These are phyloP conservation scores for Ajuga reptans DNA, from an alignment of 305 asterid species.

Conservation along the genomic window DNA sequence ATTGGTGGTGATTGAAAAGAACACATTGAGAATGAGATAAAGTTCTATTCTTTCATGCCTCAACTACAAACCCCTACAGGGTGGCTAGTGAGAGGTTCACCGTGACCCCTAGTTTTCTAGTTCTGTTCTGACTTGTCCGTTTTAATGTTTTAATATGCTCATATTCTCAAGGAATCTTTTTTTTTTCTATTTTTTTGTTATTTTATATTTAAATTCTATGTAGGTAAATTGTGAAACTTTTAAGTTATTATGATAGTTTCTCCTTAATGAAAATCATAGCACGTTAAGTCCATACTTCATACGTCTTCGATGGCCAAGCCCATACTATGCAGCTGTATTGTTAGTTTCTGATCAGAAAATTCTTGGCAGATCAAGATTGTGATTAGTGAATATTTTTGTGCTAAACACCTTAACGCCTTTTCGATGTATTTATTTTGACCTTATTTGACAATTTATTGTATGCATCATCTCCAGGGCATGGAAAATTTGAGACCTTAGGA, in stretches of 20 bases:
- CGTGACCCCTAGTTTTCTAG: neutral
- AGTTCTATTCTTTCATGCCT: neutral
- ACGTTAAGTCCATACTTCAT: neutral
- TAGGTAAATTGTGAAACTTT: neutral
- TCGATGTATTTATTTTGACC: neutral
- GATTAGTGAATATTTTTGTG: neutral
- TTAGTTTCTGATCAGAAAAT: neutral
- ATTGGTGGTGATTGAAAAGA: neutral
- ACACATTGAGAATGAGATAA: neutral
- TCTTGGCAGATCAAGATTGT: neutral
- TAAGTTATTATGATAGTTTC: neutral
- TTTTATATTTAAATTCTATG: neutral
- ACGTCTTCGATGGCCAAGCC: neutral
- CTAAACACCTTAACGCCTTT: neutral
- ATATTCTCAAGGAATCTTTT: neutral
- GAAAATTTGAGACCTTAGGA: slow-evolving; percentile 94
- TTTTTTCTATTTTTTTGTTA: too few relatives aligned
- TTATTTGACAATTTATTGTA: slow-evolving; percentile 18
- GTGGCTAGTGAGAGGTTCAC: neutral
- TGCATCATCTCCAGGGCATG: slow-evolving; percentile 60
- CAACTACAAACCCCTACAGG: neutral
- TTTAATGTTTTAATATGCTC: neutral
- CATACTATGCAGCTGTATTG: neutral
- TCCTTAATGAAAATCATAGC: neutral
- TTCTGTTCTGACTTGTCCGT: neutral